Evolutionary conservation across 257 asterid species (phyloP).

Genomic region (Nicotiana benthamiana): DNA sequence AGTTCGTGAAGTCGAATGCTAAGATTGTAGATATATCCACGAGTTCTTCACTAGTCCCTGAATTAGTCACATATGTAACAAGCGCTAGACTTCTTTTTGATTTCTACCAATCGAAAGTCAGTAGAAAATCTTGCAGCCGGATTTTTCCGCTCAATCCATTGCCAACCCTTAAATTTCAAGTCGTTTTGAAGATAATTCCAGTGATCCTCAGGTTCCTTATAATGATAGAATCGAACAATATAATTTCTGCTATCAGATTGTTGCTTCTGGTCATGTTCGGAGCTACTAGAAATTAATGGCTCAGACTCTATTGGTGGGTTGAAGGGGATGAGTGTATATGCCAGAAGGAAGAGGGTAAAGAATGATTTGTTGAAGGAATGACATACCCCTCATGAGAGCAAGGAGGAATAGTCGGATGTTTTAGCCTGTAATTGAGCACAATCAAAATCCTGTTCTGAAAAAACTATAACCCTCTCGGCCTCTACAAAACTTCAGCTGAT

Average conservation of each 20-base stretch:
- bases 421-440: neutral
- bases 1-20: neutral
- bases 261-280: neutral
- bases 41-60: neutral
- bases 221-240: slow-evolving; percentile 58
- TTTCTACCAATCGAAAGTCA: slow-evolving; percentile 71
- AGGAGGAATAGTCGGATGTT: neutral
- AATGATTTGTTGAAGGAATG: neutral
- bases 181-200: slow-evolving; percentile 45
- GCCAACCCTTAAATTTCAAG: slow-evolving; percentile 62
- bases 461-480: neutral
- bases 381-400: neutral
- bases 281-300: neutral
- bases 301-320: neutral
- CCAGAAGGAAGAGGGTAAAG: neutral
- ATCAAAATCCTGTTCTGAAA: neutral
- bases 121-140: slow-evolving; percentile 75
- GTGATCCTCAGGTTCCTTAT: slow-evolving; percentile 42
- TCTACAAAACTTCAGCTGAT: neutral
- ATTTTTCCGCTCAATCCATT: slow-evolving; percentile 79
- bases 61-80: neutral
- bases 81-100: slow-evolving; percentile 29
- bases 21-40: neutral
- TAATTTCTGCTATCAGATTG: slow-evolving; percentile 30
- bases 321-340: neutral